Conservation (phyloP, 1,284 basidiomycete genomes). For the Tilletia setariae region DNA sequence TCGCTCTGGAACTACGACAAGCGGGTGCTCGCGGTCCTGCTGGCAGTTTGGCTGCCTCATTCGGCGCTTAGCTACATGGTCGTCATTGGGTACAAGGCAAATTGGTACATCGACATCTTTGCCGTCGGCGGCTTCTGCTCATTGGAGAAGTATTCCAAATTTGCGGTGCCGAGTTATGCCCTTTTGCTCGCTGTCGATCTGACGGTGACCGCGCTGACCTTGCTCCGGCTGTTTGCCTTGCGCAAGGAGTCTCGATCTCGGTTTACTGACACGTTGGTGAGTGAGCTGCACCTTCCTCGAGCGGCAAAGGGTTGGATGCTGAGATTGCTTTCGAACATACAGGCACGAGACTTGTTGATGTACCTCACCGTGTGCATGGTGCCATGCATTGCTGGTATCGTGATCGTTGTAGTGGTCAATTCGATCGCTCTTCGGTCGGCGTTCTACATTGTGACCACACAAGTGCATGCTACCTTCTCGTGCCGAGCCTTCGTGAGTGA, state of each 20-base stretch:
- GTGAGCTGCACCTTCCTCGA: background rate
- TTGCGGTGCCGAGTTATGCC: slow-evolving; percentile 2
- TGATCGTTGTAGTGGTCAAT: background rate
- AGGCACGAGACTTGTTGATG: background rate
- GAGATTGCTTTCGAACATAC: background rate
- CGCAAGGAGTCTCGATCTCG: background rate
- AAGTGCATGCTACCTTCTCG: slow-evolving; percentile 1
- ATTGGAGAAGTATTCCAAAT: background rate
- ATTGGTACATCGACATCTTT: background rate
- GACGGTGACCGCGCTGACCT: background rate
- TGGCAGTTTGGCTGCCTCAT: background rate
- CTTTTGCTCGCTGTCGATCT: background rate
- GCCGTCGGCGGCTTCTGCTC: background rate
- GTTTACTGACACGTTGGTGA: slow-evolving; percentile 6
- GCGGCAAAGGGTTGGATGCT: background rate
- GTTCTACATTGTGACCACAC: background rate
- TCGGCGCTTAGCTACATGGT: background rate
- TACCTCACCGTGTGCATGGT: background rate
- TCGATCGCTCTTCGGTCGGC: background rate
- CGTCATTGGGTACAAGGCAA: background rate
- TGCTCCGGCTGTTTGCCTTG: background rate
- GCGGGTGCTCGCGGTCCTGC: background rate
- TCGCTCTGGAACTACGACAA: slow-evolving; percentile 6
- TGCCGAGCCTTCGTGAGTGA: slow-evolving; percentile 10
- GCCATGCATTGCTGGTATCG: background rate